Percentiles rank a stretch among this genome's conserved stretches.
Conservation (phyloP, 306 rosid species). For the Myrica gale region DNA sequence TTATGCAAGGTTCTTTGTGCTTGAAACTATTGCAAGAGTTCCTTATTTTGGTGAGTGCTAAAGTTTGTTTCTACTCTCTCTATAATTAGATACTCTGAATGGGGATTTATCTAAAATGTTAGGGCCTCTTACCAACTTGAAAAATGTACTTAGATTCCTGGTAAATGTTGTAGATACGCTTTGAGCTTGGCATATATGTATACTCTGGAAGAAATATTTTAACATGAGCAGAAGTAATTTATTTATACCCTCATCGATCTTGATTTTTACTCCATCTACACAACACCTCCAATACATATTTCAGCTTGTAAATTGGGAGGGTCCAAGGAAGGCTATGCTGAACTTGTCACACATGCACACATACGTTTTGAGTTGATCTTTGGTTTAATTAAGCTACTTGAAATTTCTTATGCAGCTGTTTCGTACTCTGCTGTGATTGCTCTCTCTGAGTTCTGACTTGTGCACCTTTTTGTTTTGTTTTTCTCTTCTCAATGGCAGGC, state of each 20-base stretch:
- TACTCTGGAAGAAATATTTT: neutral
- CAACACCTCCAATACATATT: neutral
- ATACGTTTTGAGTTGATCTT: neutral
- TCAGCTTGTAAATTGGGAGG: neutral
- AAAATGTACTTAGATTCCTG: neutral
- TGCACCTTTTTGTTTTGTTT: slow-evolving; percentile 17
- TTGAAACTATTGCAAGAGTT: slow-evolving; percentile 97
- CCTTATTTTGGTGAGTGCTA: slow-evolving; percentile 84
- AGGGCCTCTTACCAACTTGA: neutral
- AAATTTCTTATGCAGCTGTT: neutral
- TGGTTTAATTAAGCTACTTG: neutral
- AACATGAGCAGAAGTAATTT: neutral
- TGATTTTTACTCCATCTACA: neutral
- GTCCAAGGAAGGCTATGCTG: neutral
- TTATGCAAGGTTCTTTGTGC: slow-evolving; percentile 89
- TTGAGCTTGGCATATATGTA: neutral
- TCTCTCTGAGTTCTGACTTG: slow-evolving; percentile 8
- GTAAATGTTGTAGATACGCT: neutral
- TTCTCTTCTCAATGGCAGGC: slow-evolving; percentile 46
- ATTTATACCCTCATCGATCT: neutral
- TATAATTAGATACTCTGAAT: neutral
- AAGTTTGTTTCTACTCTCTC: slow-evolving; percentile 2
- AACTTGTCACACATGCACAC: neutral
- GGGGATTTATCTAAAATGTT: neutral
- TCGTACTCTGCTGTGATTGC: neutral